Base-by-base conservation (phyloP, 2,329 filamentous ascomycete genomes). In the Penicillium decumbens region DNA sequence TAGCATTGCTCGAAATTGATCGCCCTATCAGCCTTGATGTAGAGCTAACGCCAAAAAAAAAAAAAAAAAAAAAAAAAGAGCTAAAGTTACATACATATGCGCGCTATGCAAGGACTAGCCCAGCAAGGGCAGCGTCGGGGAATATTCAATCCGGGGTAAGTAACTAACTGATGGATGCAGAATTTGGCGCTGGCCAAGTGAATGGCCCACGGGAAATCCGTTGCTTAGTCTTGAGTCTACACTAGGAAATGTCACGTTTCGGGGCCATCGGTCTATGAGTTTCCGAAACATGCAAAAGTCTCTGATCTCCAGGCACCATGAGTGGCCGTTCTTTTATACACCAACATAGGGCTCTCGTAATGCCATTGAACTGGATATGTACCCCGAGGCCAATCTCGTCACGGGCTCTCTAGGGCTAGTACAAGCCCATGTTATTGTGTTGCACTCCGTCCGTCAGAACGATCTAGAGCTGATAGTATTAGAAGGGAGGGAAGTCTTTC, bases 251-350 rank as follows among this genome's bases (percentile, higher is more conserved):
- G 12, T 27, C 23, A 41, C 4, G 10, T 18, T 28, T 46, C 28
- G 44, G 44, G 44, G 27, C 37, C 3, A 33, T 46, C 44, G 44
- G 44, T 32, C 13, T 41, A 46, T 23, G 37, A 32, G 28, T 18
- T 24, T 41, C 37, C 37, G 37, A 46, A 20, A 18, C 12, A 15
- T 24, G 13, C n/a, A 32, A 28, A 8, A 15, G n/a, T 24, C 24
- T 39, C n/a, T 28, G 44, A 32, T 33, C 20, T 30, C n/a, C 18
- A 25, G n/a, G n/a, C 18, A n/a, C 25, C 23, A 30, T 27, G 24
- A 41, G 39, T 47, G 45, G 45, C 8, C 27, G 29, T 13, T 20
- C 23, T 12, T 37, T 20, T 12, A 18, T 18, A 20, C 7, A 12
- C 29, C 25, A 29, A 47, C 20, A 35, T 29, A 18, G 24, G 38